These are phyloP conservation scores for Podosphaera leucotricha DNA, from an alignment of 2,329 filamentous ascomycete genomes.

Conservation along the genomic window DNA sequence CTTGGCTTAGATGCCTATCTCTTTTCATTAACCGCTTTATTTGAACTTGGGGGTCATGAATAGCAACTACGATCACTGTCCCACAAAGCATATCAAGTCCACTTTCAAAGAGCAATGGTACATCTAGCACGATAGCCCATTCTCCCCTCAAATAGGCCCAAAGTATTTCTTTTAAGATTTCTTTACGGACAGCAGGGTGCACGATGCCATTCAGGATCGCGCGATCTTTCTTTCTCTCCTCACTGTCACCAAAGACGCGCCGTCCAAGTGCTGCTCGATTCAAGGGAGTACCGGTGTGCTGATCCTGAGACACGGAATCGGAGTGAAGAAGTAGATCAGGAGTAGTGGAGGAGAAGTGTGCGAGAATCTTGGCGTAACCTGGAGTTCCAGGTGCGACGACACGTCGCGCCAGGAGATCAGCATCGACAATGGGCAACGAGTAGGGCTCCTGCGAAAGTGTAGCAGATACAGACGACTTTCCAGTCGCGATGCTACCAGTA, in stretches of 20 bases:
- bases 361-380: constrained; percentile 63
- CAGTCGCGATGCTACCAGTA: constrained; percentile 91
- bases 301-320: constrained; percentile 27
- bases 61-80: constrained; percentile 66
- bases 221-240: constrained; percentile 46
- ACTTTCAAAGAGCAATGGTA: constrained; percentile 79
- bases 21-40: constrained; percentile 53
- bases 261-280: constrained; percentile 70
- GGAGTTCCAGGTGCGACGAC: constrained; percentile 81
- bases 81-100: constrained; percentile 70
- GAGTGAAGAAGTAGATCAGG: constrained; percentile 55
- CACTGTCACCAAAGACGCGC: constrained; percentile 62
- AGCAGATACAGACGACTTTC: constrained; percentile 84
- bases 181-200: constrained; percentile 66
- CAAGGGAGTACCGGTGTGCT: constrained; percentile 39
- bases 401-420: constrained; percentile 73
- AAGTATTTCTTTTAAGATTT: constrained; percentile 58
- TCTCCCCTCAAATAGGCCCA: constrained; percentile 47
- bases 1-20: constrained; percentile 54
- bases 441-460: constrained; percentile 63
- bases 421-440: constrained; percentile 76
- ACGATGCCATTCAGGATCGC: constrained; percentile 70
- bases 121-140: constrained; percentile 82
- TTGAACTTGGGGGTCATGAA: constrained; percentile 57
- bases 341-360: constrained; percentile 58